phyloP scores from a whole-genome alignment of 2,329 filamentous ascomycete species.

The Phyllosticta capitalensis region DNA sequence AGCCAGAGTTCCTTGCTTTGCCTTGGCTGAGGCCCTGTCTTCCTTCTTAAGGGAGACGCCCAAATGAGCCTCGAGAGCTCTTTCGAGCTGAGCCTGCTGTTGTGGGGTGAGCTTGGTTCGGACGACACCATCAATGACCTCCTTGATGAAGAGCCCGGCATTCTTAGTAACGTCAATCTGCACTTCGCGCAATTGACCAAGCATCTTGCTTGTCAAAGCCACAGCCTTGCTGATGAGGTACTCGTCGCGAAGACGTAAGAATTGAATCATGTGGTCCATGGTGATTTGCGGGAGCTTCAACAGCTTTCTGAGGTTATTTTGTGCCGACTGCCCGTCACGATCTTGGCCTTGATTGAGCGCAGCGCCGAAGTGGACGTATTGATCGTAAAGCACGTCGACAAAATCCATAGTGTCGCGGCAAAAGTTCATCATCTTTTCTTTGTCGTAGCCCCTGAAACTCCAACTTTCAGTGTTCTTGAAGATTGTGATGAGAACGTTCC shows the following conservation, averaged over 20 bases:
- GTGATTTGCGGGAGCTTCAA: slow-evolving; percentile 56
- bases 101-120: slow-evolving; percentile 72
- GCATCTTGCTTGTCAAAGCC: slow-evolving; percentile 71
- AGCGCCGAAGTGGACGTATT: slow-evolving; percentile 74
- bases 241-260: slow-evolving; percentile 81
- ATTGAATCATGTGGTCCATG: slow-evolving; percentile 64
- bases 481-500: slow-evolving; percentile 70
- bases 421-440: slow-evolving; percentile 76
- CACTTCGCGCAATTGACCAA: slow-evolving; percentile 70
- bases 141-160: slow-evolving; percentile 52
- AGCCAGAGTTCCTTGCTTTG: slow-evolving; percentile 14
- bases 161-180: slow-evolving; percentile 58
- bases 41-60: slow-evolving; percentile 28
- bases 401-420: slow-evolving; percentile 94
- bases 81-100: slow-evolving; percentile 73
- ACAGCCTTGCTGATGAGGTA: slow-evolving; percentile 79
- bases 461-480: slow-evolving; percentile 78
- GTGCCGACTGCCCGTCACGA: slow-evolving; percentile 19
- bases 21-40: slow-evolving; percentile 20
- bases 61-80: slow-evolving; percentile 48
- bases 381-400: slow-evolving; percentile 72
- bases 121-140: slow-evolving; percentile 54
- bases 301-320: slow-evolving; percentile 42
- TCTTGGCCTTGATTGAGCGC: slow-evolving; percentile 44
- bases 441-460: slow-evolving; percentile 63